Conservation (phyloP, 2,329 filamentous ascomycete species). For the Cephalotrichum gorgonifer region DNA sequence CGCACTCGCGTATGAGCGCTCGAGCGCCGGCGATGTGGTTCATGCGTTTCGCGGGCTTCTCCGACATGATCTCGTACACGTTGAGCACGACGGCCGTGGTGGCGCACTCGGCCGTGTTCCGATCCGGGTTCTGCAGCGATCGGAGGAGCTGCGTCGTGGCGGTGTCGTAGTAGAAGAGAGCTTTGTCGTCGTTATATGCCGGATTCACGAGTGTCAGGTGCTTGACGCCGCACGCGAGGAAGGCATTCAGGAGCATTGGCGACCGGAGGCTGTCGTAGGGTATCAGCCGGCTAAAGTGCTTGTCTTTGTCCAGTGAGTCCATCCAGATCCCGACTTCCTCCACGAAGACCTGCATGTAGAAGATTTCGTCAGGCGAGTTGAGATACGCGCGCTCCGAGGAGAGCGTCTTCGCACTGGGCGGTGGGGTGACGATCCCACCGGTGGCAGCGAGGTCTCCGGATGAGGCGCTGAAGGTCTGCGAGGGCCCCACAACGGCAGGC, state of each 20-base stretch:
- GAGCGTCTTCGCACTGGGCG: conserved; percentile 23
- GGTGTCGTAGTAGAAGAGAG: conserved; percentile 73
- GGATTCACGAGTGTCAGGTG: conserved; percentile 65
- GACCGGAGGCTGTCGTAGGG: conserved; percentile 74
- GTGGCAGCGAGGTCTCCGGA: conserved; percentile 9
- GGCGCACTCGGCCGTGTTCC: conserved; percentile 75
- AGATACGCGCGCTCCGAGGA: conserved; percentile 50
- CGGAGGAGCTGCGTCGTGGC: conserved; percentile 70
- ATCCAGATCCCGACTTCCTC: conserved; percentile 90
- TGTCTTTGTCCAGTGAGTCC: conserved; percentile 77
- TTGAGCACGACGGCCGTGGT: conserved; percentile 82
- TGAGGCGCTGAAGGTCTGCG: conserved; percentile 4
- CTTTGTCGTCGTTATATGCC: conserved; percentile 63
- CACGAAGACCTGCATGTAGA: conserved; percentile 88
- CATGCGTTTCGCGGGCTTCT: conserved; percentile 69
- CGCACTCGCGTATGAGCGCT: conserved; percentile 79
- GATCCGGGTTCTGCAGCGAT: conserved; percentile 71
- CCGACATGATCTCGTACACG: conserved; percentile 88
- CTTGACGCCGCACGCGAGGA: conserved; percentile 78
- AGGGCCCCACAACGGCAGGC: conserved; percentile 15
- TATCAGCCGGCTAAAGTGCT: conserved; percentile 78
- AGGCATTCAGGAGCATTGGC: conserved; percentile 80
- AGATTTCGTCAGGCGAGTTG: conserved; percentile 63
- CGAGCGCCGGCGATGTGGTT: conserved; percentile 80
- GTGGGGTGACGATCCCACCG: conserved; percentile 27